Percentiles rank a stretch among this genome's conserved stretches.
phyloP scores from a whole-genome alignment of 352 stramenopile species.

The Pythium apleroticum region DNA sequence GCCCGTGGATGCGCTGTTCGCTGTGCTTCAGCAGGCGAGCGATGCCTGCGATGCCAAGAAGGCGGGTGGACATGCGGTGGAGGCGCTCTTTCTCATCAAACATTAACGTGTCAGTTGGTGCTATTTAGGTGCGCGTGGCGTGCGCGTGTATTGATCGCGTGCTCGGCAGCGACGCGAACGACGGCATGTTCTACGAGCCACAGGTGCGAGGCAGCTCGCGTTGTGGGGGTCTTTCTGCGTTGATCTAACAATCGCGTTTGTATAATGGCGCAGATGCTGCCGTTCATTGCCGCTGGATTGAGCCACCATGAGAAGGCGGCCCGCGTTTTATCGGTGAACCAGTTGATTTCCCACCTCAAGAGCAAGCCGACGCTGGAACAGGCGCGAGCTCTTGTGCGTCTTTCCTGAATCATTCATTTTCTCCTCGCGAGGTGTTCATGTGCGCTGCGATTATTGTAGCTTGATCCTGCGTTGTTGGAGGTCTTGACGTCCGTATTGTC shows the following conservation, averaged over 20 bases:
- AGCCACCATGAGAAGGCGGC: conserved; percentile 59
- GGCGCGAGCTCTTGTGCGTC: conserved; percentile 46
- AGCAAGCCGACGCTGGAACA: conserved; percentile 50
- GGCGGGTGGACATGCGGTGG: conserved; percentile 27
- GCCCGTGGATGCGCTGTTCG: conserved; percentile 63
- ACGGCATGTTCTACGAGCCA: conserved; percentile 68
- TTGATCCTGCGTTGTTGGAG: conserved; percentile 47
- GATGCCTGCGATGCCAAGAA: conserved; percentile 57
- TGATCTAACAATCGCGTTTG: neutral
- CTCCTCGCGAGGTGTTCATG: neutral
- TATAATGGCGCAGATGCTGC: conserved; percentile 46
- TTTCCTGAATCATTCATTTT: neutral
- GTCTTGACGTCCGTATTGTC: conserved; percentile 56
- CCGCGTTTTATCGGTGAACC: conserved; percentile 63
- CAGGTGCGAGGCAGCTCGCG: conserved; percentile 36
- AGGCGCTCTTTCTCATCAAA: neutral
- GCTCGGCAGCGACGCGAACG: conserved; percentile 49
- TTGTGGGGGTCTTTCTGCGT: neutral
- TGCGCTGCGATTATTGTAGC: neutral
- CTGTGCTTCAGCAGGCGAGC: conserved; percentile 78
- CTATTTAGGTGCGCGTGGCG: conserved; percentile 58
- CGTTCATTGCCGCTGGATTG: conserved; percentile 72
- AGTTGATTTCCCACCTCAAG: conserved; percentile 67
- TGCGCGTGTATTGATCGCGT: conserved; percentile 82
- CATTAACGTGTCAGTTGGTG: neutral